phyloP scores from a whole-genome alignment of 2,329 filamentous ascomycete species.

The Tothia fuscella region DNA sequence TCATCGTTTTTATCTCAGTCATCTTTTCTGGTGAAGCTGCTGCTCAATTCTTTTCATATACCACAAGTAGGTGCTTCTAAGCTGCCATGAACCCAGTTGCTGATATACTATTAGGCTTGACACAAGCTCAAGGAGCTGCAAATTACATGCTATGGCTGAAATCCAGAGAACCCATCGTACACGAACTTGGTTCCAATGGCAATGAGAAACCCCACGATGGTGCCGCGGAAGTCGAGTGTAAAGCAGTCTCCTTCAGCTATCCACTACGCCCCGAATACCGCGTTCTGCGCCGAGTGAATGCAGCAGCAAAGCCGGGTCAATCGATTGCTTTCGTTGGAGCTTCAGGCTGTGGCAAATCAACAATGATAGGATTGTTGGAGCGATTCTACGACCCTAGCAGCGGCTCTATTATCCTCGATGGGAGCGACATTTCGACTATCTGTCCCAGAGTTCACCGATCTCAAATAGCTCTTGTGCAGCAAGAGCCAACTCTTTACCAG shows the following conservation, averaged over 20 bases:
- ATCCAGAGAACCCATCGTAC: constrained; percentile 24
- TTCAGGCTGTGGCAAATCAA: constrained; percentile 22
- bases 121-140: constrained; percentile 23
- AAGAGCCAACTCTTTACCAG: constrained; percentile 63
- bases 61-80: constrained; percentile 35
- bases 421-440: constrained; percentile 44
- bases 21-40: constrained; percentile 56
- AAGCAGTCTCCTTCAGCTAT: constrained; percentile 11
- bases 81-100: constrained; percentile 20
- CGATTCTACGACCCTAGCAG: constrained; percentile 33
- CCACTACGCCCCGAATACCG: constrained; percentile 6
- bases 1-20: constrained; percentile 51
- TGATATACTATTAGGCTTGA: constrained; percentile 16
- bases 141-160: constrained; percentile 36
- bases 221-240: constrained; percentile 21
- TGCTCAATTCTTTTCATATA: constrained; percentile 55
- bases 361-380: constrained; percentile 27
- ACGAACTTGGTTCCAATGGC: too few relatives aligned
- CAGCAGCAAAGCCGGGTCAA: constrained; percentile 41
- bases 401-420: constrained; percentile 35
- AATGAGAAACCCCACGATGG: constrained; percentile 14
- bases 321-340: constrained; percentile 53
- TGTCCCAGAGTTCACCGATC: constrained; percentile 52
- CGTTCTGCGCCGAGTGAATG: not conserved
- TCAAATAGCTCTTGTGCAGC: constrained; percentile 57